Conservation (phyloP, 371 early-diverging fungal genomes). For the Ordospora colligata region DNA sequence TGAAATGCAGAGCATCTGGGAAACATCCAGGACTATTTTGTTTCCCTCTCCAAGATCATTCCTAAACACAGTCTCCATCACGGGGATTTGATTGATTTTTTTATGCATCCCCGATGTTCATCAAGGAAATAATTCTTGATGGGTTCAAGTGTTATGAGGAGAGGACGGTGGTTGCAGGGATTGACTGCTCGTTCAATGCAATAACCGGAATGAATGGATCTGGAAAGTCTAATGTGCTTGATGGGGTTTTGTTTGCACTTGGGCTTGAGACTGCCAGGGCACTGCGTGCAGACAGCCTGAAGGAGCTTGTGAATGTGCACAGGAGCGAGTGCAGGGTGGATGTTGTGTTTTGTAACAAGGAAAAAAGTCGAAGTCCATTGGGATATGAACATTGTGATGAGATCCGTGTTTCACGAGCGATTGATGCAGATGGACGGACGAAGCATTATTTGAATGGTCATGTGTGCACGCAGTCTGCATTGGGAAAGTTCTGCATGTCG, state of each 20-base stretch:
- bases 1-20: slow-evolving; percentile 4
- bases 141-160: slow-evolving; percentile 60
- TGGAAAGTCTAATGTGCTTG: slow-evolving; percentile 96
- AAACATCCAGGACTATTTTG: slow-evolving; percentile 12
- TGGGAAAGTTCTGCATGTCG: slow-evolving; percentile 24
- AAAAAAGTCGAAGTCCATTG: slow-evolving; percentile 71
- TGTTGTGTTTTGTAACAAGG: slow-evolving; percentile 81
- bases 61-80: slow-evolving; percentile 27
- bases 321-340: slow-evolving; percentile 71
- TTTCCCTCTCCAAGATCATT: slow-evolving; percentile 42
- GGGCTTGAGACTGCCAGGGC: slow-evolving; percentile 71
- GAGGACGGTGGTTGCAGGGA: slow-evolving; percentile 37
- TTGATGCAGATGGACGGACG: slow-evolving; percentile 36
- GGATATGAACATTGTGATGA: slow-evolving; percentile 75
- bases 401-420: slow-evolving; percentile 70
- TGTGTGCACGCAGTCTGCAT: slow-evolving; percentile 4
- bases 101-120: slow-evolving; percentile 44
- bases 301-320: slow-evolving; percentile 51
- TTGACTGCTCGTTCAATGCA: slow-evolving; percentile 71
- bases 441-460: slow-evolving; percentile 39
- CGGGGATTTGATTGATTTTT: slow-evolving; percentile 20
- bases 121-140: slow-evolving; percentile 55
- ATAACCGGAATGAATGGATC: slow-evolving; percentile 98
- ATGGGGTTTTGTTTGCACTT: slow-evolving; percentile 95
- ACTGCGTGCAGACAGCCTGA: slow-evolving; percentile 25